phyloP scores from a whole-genome alignment of 2,329 filamentous ascomycete species.

The Paecilomyces dactylethromorphus region DNA sequence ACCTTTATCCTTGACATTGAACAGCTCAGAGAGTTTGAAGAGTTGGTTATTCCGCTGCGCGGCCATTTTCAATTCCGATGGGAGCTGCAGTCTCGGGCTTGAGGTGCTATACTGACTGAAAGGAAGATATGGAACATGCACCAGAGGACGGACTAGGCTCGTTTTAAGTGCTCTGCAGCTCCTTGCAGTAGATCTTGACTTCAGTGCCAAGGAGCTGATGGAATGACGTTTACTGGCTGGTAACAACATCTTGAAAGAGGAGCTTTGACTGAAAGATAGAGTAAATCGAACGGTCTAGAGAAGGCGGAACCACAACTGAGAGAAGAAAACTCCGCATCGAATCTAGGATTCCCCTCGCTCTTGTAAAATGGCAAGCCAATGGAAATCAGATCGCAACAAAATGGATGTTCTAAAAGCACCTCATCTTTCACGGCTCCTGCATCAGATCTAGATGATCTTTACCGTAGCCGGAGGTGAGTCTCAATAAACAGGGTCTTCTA shows the following conservation, averaged over 20 bases:
- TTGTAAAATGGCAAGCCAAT: not conserved
- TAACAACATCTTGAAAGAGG: not conserved
- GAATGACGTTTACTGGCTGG: not conserved
- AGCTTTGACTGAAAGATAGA: not conserved
- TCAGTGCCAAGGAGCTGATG: not conserved
- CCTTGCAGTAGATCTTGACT: conserved; percentile 4
- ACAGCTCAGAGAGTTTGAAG: conserved; percentile 47
- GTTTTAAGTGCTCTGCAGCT: not conserved
- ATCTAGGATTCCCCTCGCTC: not conserved
- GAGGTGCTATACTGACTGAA: not conserved
- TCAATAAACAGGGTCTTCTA: not conserved
- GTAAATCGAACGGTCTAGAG: not conserved
- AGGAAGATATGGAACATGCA: not conserved
- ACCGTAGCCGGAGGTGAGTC: not conserved
- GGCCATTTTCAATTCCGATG: conserved; percentile 29
- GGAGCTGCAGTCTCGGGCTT: not conserved
- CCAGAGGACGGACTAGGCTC: not conserved
- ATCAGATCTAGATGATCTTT: not conserved
- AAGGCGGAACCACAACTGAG: not conserved
- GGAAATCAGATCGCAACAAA: not conserved
- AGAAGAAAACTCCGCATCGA: not conserved
- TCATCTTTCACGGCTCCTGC: not conserved
- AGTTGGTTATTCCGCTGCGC: conserved; percentile 34
- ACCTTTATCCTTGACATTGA: conserved; percentile 47
- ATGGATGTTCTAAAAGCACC: not conserved